These are phyloP conservation scores for Sordaria brevicollis DNA, from an alignment of 495 filamentous ascomycete species.

Conservation along the genomic window DNA sequence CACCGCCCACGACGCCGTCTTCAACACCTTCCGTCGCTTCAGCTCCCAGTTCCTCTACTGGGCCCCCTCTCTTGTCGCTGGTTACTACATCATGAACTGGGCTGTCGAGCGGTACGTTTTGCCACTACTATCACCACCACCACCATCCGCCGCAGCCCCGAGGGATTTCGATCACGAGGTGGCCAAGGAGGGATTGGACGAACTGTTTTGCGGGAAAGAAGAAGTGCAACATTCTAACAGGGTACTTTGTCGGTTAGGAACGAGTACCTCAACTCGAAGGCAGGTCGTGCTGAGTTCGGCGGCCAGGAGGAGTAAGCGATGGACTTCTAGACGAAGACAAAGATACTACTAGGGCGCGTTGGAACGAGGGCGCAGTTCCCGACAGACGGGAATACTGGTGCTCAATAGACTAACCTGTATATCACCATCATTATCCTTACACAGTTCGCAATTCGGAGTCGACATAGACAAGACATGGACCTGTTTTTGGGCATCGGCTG, in stretches of 20 bases:
- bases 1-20: slow-evolving; percentile 43
- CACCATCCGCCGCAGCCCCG: neutral
- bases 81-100: slow-evolving; percentile 77
- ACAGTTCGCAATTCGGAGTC: neutral
- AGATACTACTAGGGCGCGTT: neutral
- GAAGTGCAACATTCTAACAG: slow-evolving; percentile 7
- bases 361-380: neutral
- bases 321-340: too few species aligned
- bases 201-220: slow-evolving; percentile 1
- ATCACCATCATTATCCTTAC: slow-evolving; percentile 7
- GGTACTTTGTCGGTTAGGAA: slow-evolving; percentile 46
- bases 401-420: slow-evolving; percentile 23
- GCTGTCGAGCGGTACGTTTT: slow-evolving; percentile 64
- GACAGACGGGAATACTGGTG: slow-evolving; percentile 10
- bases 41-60: slow-evolving; percentile 69
- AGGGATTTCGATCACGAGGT: neutral
- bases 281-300: slow-evolving; percentile 54
- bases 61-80: slow-evolving; percentile 62
- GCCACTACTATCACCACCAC: neutral
- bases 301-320: slow-evolving; percentile 33
- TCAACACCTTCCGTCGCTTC: slow-evolving; percentile 53
- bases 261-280: slow-evolving; percentile 86
- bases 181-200: neutral
- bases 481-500: neutral
- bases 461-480: neutral